Base-by-base conservation (phyloP, 2,329 filamentous ascomycete species). In the Penicillium freii region DNA sequence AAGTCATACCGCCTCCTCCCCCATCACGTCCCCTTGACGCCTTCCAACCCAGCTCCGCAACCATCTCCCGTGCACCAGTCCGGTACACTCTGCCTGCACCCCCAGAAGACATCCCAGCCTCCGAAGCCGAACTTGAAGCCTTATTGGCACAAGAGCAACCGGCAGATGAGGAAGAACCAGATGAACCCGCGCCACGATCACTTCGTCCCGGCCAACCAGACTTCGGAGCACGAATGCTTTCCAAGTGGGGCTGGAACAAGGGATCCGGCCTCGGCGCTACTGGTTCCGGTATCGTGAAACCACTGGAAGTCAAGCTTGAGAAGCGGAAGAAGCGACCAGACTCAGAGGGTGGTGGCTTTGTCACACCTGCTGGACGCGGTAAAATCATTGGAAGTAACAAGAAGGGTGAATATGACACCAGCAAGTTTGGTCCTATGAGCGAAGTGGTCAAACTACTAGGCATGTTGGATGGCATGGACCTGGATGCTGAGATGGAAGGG, bases 161-260 rank as follows among this genome's bases (percentile, higher is more conserved):
- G 5, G 71, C 75, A 40, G 58, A 51, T 2, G 69, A 77, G 36
- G 73, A 75, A 27, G 68, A 73, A 34, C 66, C 68, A 21, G 70
- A 70, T 48, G 65, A 65, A 17, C 72, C 73, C 50, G 70, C 73
- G 21, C 75, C 80, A 33, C 84, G 84, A 38, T 87, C 87, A 42
- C 84, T 79, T 56, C 85, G 87, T 3, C 91, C 92, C 0, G 91
- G 91, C 17, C 90, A 96, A 73, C 84, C 87, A 62, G 90, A 88
- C 51, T 96, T 96, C 73, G 94, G 91, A 0, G 85, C 92, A 64
- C 88, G 92, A 34, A 84, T 97, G 55, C 91, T 99, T 86, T 84
- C 86, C 60, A 97, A 97, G 72, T 94, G 96, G 76, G 94, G 94
- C 54, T 97, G 92, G 90, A 88, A 87, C 36, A 88, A 92, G 69